Conservation (phyloP, 495 filamentous ascomycete species). For the Tricharina praecox region DNA sequence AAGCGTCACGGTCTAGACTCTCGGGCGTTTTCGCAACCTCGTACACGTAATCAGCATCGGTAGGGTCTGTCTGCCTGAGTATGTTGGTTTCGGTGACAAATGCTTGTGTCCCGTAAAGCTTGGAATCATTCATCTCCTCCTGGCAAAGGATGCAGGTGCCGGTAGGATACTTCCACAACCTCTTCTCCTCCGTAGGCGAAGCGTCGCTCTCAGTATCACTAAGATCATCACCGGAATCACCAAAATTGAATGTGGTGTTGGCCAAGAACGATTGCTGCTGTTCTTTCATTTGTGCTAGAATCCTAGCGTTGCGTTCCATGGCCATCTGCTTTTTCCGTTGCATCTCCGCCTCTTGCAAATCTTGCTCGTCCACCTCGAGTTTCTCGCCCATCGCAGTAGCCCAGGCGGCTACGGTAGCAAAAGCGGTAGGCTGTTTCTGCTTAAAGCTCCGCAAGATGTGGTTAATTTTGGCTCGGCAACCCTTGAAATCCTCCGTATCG, state of each 20-base stretch:
- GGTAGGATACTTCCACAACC: slow-evolving; percentile 81
- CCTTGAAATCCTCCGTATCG: slow-evolving; percentile 52
- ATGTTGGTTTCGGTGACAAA: slow-evolving; percentile 76
- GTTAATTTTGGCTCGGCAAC: slow-evolving; percentile 68
- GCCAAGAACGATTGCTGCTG: slow-evolving; percentile 89
- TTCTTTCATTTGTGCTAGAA: slow-evolving; percentile 94
- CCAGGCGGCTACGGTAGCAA: slow-evolving; percentile 40
- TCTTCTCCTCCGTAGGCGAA: slow-evolving; percentile 48
- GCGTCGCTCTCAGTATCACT: slow-evolving; percentile 52
- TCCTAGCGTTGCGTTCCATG: slow-evolving; percentile 67
- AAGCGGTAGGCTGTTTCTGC: slow-evolving; percentile 56
- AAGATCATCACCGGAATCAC: slow-evolving; percentile 65
- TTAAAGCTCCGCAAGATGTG: slow-evolving; percentile 75
- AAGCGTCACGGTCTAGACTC: slow-evolving; percentile 69
- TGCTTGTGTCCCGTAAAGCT: slow-evolving; percentile 81
- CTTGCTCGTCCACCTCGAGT: slow-evolving; percentile 29
- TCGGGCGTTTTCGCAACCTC: slow-evolving; percentile 62
- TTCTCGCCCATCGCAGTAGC: slow-evolving; percentile 19
- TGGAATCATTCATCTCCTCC: slow-evolving; percentile 79
- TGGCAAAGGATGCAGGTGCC: slow-evolving; percentile 94
- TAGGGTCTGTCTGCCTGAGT: slow-evolving; percentile 64
- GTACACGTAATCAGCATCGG: slow-evolving; percentile 64
- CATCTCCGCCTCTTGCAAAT: slow-evolving; percentile 39
- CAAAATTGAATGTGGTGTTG: slow-evolving; percentile 42
- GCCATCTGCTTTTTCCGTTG: slow-evolving; percentile 81